Percentiles rank a stretch among this genome's conserved stretches.
Conservation (phyloP, 2,329 filamentous ascomycete genomes). For the Verruconis gallopava region DNA sequence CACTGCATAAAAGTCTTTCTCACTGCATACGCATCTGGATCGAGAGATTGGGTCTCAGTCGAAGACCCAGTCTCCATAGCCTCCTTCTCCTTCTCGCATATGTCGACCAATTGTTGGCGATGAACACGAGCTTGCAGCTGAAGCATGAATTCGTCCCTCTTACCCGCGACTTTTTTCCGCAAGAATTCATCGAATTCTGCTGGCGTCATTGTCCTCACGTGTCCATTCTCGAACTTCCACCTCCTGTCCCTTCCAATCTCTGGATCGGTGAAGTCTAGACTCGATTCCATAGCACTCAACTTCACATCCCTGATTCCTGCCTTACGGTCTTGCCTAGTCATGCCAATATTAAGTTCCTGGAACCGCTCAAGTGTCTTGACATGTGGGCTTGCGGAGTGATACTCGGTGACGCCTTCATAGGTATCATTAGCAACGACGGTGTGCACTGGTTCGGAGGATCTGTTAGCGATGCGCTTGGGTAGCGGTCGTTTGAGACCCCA, state of each 20-base stretch:
- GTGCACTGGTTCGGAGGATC: conserved; percentile 51
- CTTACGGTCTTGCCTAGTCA: conserved; percentile 24
- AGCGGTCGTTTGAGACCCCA: conserved; percentile 87
- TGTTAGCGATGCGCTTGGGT: conserved; percentile 60
- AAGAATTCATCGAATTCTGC: conserved; percentile 42
- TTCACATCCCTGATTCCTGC: background rate
- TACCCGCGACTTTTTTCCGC: conserved; percentile 1
- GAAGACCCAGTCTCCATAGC: background rate
- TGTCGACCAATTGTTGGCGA: background rate
- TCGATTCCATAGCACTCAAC: conserved; percentile 28
- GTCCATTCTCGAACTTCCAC: conserved; percentile 48
- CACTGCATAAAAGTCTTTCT: background rate
- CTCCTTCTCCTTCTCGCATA: background rate
- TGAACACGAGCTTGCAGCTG: background rate
- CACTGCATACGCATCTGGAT: background rate
- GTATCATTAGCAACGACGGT: conserved; percentile 50
- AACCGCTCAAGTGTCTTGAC: conserved; percentile 72
- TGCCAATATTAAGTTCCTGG: conserved; percentile 63
- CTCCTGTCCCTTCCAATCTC: conserved; percentile 18
- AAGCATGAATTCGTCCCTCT: background rate
- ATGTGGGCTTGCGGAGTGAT: conserved; percentile 70
- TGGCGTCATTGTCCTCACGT: conserved; percentile 42
- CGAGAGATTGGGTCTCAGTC: background rate
- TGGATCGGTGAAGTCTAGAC: conserved; percentile 28
- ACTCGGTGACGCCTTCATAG: conserved; percentile 80